phyloP scores from a whole-genome alignment of 768 basidiomycete genomes.

The Nidularia sp. region DNA sequence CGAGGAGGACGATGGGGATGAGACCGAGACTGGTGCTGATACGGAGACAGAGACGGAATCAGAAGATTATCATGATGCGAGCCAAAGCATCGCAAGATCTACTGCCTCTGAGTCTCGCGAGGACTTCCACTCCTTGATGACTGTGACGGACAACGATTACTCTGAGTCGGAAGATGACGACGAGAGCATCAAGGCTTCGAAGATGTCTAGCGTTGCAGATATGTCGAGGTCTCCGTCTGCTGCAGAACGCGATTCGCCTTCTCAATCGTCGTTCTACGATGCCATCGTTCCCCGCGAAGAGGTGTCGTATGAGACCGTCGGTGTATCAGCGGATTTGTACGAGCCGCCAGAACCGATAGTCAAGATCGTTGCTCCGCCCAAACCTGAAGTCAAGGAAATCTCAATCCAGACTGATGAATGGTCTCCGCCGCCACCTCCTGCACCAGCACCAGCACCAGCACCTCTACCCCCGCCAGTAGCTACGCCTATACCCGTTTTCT shows the following conservation, averaged over 20 bases:
- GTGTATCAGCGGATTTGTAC: constrained; percentile 33
- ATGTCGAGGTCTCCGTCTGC: constrained; percentile 20
- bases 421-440: constrained; percentile 39
- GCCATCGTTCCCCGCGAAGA: constrained; percentile 10
- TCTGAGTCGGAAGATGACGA: constrained; percentile 51
- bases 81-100: constrained; percentile 62
- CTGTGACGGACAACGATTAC: constrained; percentile 66
- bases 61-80: constrained; percentile 78
- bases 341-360: constrained; percentile 31
- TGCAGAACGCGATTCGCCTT: constrained; percentile 13
- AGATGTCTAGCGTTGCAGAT: constrained; percentile 22
- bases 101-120: constrained; percentile 61
- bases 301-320: constrained; percentile 47
- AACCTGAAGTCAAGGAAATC: constrained; percentile 68
- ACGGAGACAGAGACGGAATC: constrained; percentile 64
- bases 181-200: constrained; percentile 76
- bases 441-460: constrained; percentile 24
- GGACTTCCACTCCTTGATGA: constrained; percentile 76
- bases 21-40: constrained; percentile 66
- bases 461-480: constrained; percentile 1
- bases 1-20: constrained; percentile 36
- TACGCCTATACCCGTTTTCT: constrained; percentile 19
- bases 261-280: constrained; percentile 28
- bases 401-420: constrained; percentile 80
- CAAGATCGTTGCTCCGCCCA: constrained; percentile 31